Conservation (phyloP, 768 basidiomycete species). For the Cytidiella melzeri region DNA sequence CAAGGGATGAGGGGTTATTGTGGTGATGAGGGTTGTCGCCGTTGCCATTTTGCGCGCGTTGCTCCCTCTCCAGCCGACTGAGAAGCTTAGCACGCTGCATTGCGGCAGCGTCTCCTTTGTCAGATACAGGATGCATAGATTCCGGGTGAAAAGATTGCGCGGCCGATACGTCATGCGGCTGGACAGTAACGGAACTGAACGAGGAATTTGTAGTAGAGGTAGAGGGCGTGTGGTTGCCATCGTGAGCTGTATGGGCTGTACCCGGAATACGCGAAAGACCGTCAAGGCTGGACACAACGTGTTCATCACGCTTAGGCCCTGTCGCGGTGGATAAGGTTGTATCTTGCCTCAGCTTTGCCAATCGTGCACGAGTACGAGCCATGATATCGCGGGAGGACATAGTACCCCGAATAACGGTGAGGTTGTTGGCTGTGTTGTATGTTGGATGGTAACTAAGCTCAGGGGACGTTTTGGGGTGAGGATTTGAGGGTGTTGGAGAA, state of each 20-base stretch:
- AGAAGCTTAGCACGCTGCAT: slow-evolving; percentile 34
- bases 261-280: neutral
- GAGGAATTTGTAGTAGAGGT: neutral
- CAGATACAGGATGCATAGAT: neutral
- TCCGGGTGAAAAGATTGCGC: slow-evolving; percentile 7
- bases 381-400: slow-evolving; percentile 8
- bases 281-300: neutral
- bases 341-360: slow-evolving; percentile 9
- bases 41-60: slow-evolving; percentile 16
- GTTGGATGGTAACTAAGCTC: too few species aligned
- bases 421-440: neutral
- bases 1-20: neutral
- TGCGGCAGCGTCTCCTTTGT: slow-evolving; percentile 3
- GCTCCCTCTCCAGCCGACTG: slow-evolving; percentile 39
- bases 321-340: neutral
- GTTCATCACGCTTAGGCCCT: neutral
- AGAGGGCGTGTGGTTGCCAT: neutral
- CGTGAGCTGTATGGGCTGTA: neutral
- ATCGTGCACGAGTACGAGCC: slow-evolving; percentile 9
- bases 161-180: neutral
- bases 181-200: neutral
- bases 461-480: neutral
- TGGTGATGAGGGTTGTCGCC: neutral
- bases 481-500: neutral
- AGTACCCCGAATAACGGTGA: too few species aligned